Base-by-base conservation (phyloP, 2,329 filamentous ascomycete genomes). In the Colletotrichum melonis region DNA sequence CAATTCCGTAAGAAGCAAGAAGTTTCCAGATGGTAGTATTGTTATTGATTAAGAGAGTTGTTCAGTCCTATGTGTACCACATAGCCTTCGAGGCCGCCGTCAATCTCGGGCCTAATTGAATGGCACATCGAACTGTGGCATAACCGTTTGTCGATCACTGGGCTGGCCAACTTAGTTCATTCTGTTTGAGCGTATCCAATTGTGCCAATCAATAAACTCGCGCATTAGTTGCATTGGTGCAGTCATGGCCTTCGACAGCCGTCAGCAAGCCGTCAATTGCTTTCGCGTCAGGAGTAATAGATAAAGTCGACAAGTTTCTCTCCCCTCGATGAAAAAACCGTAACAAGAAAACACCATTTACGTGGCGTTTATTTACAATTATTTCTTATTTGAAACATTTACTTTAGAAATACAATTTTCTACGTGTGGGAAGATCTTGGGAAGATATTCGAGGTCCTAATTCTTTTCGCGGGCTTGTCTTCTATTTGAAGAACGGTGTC, bases 171-270 rank as follows among this genome's bases (percentile, higher is more conserved):
- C 38, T 42, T 16, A 3, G 28, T 28, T 7, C 28, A 56, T 24
- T 38, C 46, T 12, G 46, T 74, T 69, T 1, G 22, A 54, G 28
- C 73, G 70, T 14, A 32, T n/a, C 70, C 70, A 74, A 11, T 71
- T 63, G n/a, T 75, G 70, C 70, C 70, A 71, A 11, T 74, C 63
- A 19, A 75, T 52, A 32, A 32, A 74, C 7, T 9, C 52, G 38
- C 22, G 32, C 9, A 35, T 49, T 60, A 11, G 19, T 63, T 4
- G 63, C 16, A 16, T 38, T 8, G 49, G 28, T 30, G 52, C 57
- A 30, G 22, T 46, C 38, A 16, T 63, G 26, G 1, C 42, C 16
- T 16, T 49, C 46, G 7, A 59, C 54, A 30, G 70, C 11, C 32
- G 32, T 35, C 32, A 35, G 32, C 32, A 35, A 35, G 4, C 0